Evolutionary conservation across 176 grass and related monocot genomes (phyloP), one percentile per base, ranked within the genome.

Genomic region (Ananas comosus): DNA sequence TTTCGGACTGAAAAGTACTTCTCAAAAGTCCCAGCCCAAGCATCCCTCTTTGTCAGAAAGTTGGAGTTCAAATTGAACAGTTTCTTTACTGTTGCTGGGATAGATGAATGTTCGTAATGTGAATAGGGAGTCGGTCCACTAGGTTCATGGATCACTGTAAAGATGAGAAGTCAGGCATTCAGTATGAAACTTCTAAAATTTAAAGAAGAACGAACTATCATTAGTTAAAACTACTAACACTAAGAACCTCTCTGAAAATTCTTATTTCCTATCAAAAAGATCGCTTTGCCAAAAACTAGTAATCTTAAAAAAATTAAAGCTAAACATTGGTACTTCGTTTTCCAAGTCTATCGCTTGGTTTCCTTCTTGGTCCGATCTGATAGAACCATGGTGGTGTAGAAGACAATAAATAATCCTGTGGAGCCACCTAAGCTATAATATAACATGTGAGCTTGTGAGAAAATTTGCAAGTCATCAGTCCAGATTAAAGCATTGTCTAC

Each of bases 71-170:
- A 16, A 21, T 81, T 75, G 65, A 81, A 81, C 9, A 75, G 14
- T 70, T 81, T 81, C 79, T 75, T 75, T 42, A 81, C 50, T 7
- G 79, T 81, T 29, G 79, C 79, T 0, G 79, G 79, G 19, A 81
- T 48, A 28, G 79, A 81, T 18, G 79, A 81, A 18, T 81, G 79
- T 29, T 75, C 79, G 21, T 64, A 81, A 4, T 81, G 72, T 52
- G 72, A 81, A 13, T 50, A 12, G 22, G 71, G 71, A 58, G 28
- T 75, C 47, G 79, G 79, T 11, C 79, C 79, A 52, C 75, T 57
- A 28, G 79, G 79, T 47, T 74, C 72, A 52, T 75, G 65, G 48
- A 81, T 70, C 49, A 75, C 79, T 53, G 71, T 69, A 61, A 61
- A 19, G 21, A 18, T 22, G 56, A 61, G 10, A 61, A 61, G 56